Conservation (phyloP, 2,329 filamentous ascomycete species). For the Epichloe brachyelytri region DNA sequence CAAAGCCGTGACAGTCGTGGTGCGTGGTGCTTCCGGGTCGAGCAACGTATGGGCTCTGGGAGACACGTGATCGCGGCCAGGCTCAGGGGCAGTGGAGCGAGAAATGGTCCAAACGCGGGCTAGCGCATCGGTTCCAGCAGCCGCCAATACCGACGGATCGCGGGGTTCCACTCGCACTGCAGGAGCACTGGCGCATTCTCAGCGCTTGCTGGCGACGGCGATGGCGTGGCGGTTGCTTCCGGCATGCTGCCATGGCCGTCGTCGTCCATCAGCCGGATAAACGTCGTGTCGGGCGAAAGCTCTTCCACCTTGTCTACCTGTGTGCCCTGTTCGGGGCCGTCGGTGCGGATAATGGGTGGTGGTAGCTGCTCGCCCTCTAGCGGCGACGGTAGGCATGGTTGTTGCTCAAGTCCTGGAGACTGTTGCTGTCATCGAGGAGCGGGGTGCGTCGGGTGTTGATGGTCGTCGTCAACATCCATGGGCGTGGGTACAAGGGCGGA, state of each 20-base stretch:
- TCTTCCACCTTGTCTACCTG: conserved; percentile 53
- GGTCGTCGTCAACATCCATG: conserved; percentile 41
- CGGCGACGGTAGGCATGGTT: conserved; percentile 53
- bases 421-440: conserved; percentile 7
- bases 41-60: conserved; percentile 29
- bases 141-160: conserved; percentile 52
- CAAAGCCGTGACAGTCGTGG: conserved; percentile 43
- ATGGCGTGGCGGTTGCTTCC: conserved; percentile 18
- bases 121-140: conserved; percentile 57
- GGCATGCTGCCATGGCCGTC: conserved; percentile 18
- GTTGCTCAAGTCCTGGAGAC: conserved; percentile 20
- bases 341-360: conserved; percentile 41
- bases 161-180: conserved; percentile 56
- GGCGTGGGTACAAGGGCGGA: conserved; percentile 25
- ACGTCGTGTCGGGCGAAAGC: conserved; percentile 45
- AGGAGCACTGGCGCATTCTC: conserved; percentile 49
- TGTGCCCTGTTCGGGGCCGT: conserved; percentile 50
- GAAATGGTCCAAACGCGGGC: conserved; percentile 55
- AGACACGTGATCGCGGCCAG: conserved; percentile 28
- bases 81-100: conserved; percentile 34
- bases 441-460: conserved; percentile 20
- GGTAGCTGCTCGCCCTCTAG: conserved; percentile 43
- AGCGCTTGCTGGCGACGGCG: conserved; percentile 23
- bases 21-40: conserved; percentile 37
- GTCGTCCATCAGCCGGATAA: conserved; percentile 41